Percentiles rank a stretch among this genome's conserved stretches.
phyloP scores from a whole-genome alignment of 2,329 filamentous ascomycete species.

The Paradendryphiella salina region DNA sequence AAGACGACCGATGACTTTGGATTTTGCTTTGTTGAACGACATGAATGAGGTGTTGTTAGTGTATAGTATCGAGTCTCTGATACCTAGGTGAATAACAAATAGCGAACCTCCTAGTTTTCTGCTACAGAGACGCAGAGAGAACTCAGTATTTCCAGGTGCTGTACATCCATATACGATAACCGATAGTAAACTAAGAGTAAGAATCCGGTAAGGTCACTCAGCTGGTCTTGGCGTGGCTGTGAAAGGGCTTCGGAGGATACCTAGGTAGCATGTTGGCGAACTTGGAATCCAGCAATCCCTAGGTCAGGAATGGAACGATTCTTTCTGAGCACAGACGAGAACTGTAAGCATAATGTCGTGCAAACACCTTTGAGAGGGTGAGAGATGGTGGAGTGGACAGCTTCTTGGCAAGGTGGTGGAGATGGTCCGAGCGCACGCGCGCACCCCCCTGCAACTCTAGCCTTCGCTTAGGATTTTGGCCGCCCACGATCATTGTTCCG shows the following conservation, averaged over 20 bases:
- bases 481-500: conserved; percentile 2
- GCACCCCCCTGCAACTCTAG: conserved; percentile 2
- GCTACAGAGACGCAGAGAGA: too few species aligned
- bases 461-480: conserved; percentile 10
- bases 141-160: too few species aligned
- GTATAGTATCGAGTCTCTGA: too few species aligned
- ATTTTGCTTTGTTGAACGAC: neutral
- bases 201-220: neutral
- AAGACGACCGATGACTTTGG: neutral
- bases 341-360: neutral
- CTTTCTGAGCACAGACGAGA: neutral
- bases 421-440: conserved; percentile 1
- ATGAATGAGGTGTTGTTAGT: too few species aligned
- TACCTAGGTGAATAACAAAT: too few species aligned
- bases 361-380: neutral
- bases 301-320: too few species aligned
- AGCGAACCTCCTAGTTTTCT: too few species aligned
- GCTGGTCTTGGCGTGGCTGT: neutral
- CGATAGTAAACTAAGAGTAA: neutral
- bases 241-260: neutral
- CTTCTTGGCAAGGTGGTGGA: neutral
- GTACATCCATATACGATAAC: too few species aligned
- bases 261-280: too few species aligned
- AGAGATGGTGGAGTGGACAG: neutral
- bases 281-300: too few species aligned